phyloP scores from a whole-genome alignment of 768 basidiomycete genomes.

The Clitopilus hobsonii region DNA sequence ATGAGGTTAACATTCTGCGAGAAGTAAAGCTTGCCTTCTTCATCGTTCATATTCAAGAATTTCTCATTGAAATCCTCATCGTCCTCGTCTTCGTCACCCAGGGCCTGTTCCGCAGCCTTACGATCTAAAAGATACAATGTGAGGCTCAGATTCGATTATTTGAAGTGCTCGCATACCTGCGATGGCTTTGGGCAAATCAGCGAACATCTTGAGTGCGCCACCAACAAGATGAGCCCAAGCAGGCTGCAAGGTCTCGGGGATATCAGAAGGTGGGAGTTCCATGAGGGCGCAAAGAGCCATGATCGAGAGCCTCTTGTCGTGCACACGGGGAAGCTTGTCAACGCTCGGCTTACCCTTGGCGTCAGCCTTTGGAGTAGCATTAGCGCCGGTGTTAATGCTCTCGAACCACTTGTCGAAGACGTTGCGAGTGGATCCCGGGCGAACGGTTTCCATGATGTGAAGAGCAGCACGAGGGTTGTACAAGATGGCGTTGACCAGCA shows the following conservation, averaged over 20 bases:
- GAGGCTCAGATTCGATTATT: not conserved
- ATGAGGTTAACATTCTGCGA: not conserved
- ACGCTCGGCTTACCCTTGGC: not conserved
- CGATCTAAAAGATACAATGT: slow-evolving; percentile 42
- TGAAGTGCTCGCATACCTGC: slow-evolving; percentile 39
- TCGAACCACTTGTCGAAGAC: slow-evolving; percentile 88
- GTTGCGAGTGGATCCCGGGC: slow-evolving; percentile 54
- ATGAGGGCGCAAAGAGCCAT: slow-evolving; percentile 72
- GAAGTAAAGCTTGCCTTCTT: slow-evolving; percentile 45
- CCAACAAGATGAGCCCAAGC: slow-evolving; percentile 76
- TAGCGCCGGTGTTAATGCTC: slow-evolving; percentile 52
- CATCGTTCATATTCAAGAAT: slow-evolving; percentile 59
- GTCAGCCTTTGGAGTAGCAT: not conserved
- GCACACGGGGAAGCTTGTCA: slow-evolving; percentile 70
- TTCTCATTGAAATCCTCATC: slow-evolving; percentile 51
- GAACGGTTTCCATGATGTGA: slow-evolving; percentile 63
- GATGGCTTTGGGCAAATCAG: slow-evolving; percentile 72
- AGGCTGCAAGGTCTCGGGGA: slow-evolving; percentile 57
- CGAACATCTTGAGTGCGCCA: slow-evolving; percentile 69
- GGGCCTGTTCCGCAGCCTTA: slow-evolving; percentile 53
- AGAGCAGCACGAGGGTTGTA: slow-evolving; percentile 81
- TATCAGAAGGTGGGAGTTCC: slow-evolving; percentile 54
- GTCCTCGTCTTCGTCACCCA: slow-evolving; percentile 31
- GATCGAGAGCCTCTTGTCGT: slow-evolving; percentile 85
- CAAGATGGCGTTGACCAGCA: slow-evolving; percentile 75